Base-by-base conservation (phyloP, 257 asterid species). In the Forsythia viridissima region DNA sequence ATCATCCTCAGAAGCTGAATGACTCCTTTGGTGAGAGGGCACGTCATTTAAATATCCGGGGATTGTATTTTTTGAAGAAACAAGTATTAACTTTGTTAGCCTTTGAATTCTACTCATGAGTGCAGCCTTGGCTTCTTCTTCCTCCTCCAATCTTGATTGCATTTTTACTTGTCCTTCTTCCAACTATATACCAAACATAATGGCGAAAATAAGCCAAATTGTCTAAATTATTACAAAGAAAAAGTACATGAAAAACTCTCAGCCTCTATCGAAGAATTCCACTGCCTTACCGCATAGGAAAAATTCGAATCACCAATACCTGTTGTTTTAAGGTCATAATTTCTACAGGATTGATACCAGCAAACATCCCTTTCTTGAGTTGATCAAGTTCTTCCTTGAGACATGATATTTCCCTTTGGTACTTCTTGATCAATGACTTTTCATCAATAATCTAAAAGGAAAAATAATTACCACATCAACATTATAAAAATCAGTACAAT, bases 131-230 rank as follows among this genome's bases (percentile, higher is more conserved):
- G 97, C 98, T 74, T 96, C 99, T 83, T 96, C 99, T 79, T 96
- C 99, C 90, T 96, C 99, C 90, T 96, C 99, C 90, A 96, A 85
- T 81, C 99, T 90, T 70, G 98, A 96, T 80, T 91, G 98, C 99
- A 96, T 94, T 92, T 94, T 96, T 72, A 91, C 91, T 88, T 96
- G 99, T 52, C 99, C 99, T 87, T 92, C 98, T 89, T 96, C 98
- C 90, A 96, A 88, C 99, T 96, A 82, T 65, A 48, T 67, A 76
- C 44, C 69, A 34, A 24, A 70, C 76, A 81, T 46, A 69, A 75
- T 69, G 38, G 43, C 70, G 76, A 39, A 6, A 76, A 76, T 20
- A 37, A 74, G 76, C 75, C 72, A 79, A 61, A 59, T 5, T 75
- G 38, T 72, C 39, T 44, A 69, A 24, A 70, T 13, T 4, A 69